Evolutionary conservation across 345 rosid genomes (phyloP).

Genomic region (Physaria fendleri): DNA sequence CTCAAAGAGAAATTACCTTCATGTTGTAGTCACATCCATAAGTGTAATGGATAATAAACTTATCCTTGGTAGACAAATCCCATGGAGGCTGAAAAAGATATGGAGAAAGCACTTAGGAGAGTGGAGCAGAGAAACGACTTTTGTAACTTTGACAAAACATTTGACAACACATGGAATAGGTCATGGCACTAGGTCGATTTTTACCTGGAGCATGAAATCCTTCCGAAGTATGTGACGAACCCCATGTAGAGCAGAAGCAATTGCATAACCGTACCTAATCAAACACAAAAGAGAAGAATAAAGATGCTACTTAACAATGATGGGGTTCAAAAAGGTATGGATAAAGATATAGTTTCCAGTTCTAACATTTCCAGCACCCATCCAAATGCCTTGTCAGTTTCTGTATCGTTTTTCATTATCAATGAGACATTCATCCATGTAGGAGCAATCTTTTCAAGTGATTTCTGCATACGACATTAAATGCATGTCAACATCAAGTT

Average conservation of each 20-base stretch:
- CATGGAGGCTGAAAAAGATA: constrained; percentile 86
- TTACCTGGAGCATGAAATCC: constrained; percentile 97
- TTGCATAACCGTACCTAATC: constrained; percentile 92
- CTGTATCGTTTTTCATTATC: constrained; percentile 89
- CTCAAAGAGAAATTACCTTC: constrained; percentile 46
- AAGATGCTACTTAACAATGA: background rate
- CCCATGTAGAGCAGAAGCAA: constrained; percentile 94
- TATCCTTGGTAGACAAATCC: constrained; percentile 64
- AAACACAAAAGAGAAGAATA: constrained; percentile 15
- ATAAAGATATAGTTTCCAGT: background rate
- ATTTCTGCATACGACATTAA: constrained; percentile 35
- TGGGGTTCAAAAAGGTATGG: too few relatives aligned
- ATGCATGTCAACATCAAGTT: background rate
- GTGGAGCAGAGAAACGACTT: background rate
- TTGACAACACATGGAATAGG: too few relatives aligned
- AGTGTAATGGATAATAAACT: constrained; percentile 88
- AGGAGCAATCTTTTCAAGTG: constrained; percentile 82
- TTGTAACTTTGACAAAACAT: background rate
- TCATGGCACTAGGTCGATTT: constrained; percentile 2
- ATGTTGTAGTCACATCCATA: constrained; percentile 89
- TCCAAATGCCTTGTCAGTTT: constrained; percentile 91
- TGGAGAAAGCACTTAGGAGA: constrained; percentile 8
- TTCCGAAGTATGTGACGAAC: constrained; percentile 75
- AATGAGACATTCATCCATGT: constrained; percentile 97
- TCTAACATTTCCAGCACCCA: constrained; percentile 99